phyloP scores from a whole-genome alignment of 179 eudicot genomes.

The Amaranthus tricolor region DNA sequence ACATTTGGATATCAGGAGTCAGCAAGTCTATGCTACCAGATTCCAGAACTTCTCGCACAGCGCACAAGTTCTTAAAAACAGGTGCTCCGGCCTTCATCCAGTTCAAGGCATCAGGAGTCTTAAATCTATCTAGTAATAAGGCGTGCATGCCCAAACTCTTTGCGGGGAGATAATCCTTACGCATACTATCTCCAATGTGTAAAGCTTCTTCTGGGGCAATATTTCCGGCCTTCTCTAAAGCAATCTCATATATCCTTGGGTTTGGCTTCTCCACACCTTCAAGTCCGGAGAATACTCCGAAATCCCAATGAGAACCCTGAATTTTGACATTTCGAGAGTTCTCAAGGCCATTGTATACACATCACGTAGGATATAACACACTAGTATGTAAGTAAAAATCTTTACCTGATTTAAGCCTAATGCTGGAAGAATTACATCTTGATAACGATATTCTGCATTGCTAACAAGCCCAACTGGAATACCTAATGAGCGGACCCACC shows the following conservation, averaged over 20 bases:
- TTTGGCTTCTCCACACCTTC: constrained; percentile 97
- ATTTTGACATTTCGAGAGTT: neutral
- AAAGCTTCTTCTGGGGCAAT: constrained; percentile 68
- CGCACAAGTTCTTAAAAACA: constrained; percentile 67
- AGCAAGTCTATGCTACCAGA: constrained; percentile 39
- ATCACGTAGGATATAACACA: neutral
- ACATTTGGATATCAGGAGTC: neutral
- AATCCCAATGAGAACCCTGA: constrained; percentile 97
- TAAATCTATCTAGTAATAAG: constrained; percentile 75
- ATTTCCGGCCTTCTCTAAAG: constrained; percentile 80
- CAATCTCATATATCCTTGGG: constrained; percentile 68
- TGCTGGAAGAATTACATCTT: constrained; percentile 90
- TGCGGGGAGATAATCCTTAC: constrained; percentile 87
- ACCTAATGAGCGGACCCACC: constrained; percentile 76
- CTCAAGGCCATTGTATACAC: constrained; percentile 1
- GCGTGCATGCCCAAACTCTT: constrained; percentile 90
- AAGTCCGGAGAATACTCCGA: constrained; percentile 90
- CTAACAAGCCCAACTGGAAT: constrained; percentile 75
- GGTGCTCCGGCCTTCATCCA: constrained; percentile 80
- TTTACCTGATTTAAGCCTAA: constrained; percentile 70
- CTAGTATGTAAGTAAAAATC: neutral
- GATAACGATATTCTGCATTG: constrained; percentile 90
- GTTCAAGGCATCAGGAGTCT: constrained; percentile 66
- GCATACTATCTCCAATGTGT: constrained; percentile 95
- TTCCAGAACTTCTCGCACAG: constrained; percentile 59